These are phyloP conservation scores for Alnus glutinosa DNA, from an alignment of 306 rosid species.

Conservation along the genomic window DNA sequence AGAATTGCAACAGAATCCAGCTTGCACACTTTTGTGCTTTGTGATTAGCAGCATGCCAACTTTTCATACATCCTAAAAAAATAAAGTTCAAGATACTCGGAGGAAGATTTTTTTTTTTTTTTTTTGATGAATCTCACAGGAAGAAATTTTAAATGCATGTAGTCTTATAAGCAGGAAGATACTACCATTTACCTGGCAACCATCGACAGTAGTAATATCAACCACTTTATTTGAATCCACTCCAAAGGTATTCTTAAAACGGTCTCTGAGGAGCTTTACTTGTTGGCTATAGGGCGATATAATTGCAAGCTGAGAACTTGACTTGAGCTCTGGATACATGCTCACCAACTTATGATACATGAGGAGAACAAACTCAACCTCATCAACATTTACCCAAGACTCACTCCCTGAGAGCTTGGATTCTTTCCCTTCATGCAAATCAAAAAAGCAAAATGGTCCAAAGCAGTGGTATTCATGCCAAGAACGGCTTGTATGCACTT, in stretches of 20 bases:
- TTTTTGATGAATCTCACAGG: not conserved
- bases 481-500: constrained; percentile 52
- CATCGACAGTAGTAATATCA: constrained; percentile 88
- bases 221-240: constrained; percentile 71
- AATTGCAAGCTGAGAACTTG: constrained; percentile 75
- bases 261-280: constrained; percentile 76
- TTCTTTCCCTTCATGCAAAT: constrained; percentile 77
- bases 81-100: not conserved
- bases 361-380: constrained; percentile 83
- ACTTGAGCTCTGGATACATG: constrained; percentile 64
- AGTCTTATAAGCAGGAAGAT: constrained; percentile 12
- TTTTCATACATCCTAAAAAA: not conserved
- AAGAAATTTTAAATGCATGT: not conserved
- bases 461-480: constrained; percentile 87
- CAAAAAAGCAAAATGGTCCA: constrained; percentile 88
- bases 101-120: not conserved
- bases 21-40: not conserved
- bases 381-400: constrained; percentile 73
- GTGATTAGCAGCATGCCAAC: not conserved
- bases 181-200: constrained; percentile 78
- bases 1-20: not conserved
- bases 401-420: constrained; percentile 68
- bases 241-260: constrained; percentile 70
- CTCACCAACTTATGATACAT: constrained; percentile 72
- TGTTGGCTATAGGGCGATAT: constrained; percentile 86